Base-by-base conservation (phyloP, 192 early-diverging fungal species). In the Funneliformis geosporum region DNA sequence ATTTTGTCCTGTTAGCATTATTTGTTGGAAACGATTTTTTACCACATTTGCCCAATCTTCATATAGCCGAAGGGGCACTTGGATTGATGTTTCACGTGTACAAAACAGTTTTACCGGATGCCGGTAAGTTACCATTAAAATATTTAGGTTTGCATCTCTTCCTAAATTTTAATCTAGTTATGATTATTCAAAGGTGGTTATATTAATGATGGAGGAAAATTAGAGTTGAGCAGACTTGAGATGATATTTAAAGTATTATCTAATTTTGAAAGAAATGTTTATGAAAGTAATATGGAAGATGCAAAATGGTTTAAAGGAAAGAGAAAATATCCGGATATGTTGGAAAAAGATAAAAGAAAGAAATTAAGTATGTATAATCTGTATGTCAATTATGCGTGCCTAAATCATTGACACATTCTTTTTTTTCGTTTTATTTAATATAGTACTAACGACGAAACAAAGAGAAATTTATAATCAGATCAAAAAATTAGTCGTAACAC, bases 11-110 rank as follows among this genome's bases (percentile, higher is more conserved):
- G 33, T 87, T 98, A 80, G 92, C 91, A 67, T 92, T 98, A 85
- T 96, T 99, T 84, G 92, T 99, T 38, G 98, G 98, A 69, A 99
- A 99, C 84, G 98, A 99, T 85, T 99, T 98, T 84, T 82, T 99
- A 78, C 98, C 98, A 60, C 95, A 95, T 83, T 82, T 99, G 50
- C 96, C 96, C 47, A 94, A 93, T 75, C 87, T 99, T 44, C 95
- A 98, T 74, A 99, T 99, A 80, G 92, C 92, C 38, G 94, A 97
- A 84, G 96, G 96, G 68, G 96, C 96, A 0, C 80, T 94, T 39
- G 88, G 87, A 72, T 85, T 93, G 8, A 85, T 92, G 85, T 93
- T 92, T 82, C 84, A 87, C 25, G 85, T 90, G 8, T 93, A 94
- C 79, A 89, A 89, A 62, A 85, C 86, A 73, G 83, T 93, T 16